Evolutionary conservation across 2,329 filamentous ascomycete genomes (phyloP).

Genomic region (Chrysoporthe puriensis): DNA sequence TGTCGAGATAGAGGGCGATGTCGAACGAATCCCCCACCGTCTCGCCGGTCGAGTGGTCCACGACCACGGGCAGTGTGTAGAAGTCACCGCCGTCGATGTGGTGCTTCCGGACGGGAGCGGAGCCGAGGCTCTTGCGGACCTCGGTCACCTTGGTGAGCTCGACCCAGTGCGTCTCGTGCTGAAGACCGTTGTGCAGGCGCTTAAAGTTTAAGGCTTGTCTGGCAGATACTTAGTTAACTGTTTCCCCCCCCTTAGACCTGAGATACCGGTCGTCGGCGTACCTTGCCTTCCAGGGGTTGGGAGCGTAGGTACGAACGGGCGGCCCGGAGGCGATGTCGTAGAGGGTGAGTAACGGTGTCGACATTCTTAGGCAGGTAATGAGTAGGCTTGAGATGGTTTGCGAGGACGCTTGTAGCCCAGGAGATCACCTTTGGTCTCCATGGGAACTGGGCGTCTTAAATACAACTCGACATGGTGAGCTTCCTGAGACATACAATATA

Average conservation of each 20-base stretch:
- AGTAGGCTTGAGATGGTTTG: not conserved
- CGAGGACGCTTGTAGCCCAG: not conserved
- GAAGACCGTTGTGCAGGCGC: slow-evolving; percentile 26
- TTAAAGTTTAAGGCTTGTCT: slow-evolving; percentile 49
- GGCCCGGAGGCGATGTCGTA: slow-evolving; percentile 48
- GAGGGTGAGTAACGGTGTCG: slow-evolving; percentile 35
- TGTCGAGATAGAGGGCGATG: slow-evolving; percentile 64
- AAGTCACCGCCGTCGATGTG: slow-evolving; percentile 54
- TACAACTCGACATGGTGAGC: not conserved
- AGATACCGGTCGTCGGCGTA: slow-evolving; percentile 16
- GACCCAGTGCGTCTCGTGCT: slow-evolving; percentile 51
- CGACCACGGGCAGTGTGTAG: slow-evolving; percentile 19
- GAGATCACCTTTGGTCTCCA: not conserved
- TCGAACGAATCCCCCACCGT: slow-evolving; percentile 66
- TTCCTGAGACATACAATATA: not conserved
- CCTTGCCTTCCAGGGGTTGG: slow-evolving; percentile 41
- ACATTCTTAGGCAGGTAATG: slow-evolving; percentile 17
- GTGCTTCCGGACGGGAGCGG: slow-evolving; percentile 56
- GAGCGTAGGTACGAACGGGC: slow-evolving; percentile 35
- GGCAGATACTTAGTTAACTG: not conserved
- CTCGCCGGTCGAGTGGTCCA: slow-evolving; percentile 22
- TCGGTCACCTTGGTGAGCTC: slow-evolving; percentile 54
- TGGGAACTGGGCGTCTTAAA: not conserved
- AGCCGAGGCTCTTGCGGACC: slow-evolving; percentile 50
- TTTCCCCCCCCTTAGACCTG: not conserved